phyloP scores from a whole-genome alignment of 495 filamentous ascomycete genomes.

The Daldinia childiae region DNA sequence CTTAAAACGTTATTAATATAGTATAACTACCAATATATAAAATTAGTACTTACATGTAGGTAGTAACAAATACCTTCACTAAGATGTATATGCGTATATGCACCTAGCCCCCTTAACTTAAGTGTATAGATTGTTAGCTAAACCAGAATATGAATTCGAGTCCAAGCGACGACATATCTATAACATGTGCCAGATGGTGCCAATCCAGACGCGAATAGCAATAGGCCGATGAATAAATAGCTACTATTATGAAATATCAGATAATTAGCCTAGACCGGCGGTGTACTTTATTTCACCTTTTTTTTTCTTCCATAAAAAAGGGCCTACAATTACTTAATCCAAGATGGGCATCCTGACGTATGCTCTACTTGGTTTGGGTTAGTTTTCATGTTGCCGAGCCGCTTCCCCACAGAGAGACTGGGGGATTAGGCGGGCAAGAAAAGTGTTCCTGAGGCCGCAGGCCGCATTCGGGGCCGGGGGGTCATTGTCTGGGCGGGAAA shows the following conservation, averaged over 20 bases:
- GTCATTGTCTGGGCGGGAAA: background rate
- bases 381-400: slow-evolving; percentile 23
- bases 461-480: background rate
- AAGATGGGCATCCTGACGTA: slow-evolving; percentile 26
- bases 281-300: slow-evolving; percentile 16
- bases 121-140: slow-evolving; percentile 4
- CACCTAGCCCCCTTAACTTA: background rate
- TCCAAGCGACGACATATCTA: slow-evolving; percentile 6
- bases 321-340: slow-evolving; percentile 22
- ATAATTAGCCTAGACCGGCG: slow-evolving; percentile 21
- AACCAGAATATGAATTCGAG: background rate
- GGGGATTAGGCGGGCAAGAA: background rate
- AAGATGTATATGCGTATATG: background rate
- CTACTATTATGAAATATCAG: background rate
- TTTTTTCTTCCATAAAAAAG: background rate
- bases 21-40: no score
- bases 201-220: background rate
- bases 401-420: slow-evolving; percentile 28
- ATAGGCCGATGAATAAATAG: background rate
- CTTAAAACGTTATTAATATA: background rate
- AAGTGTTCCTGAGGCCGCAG: slow-evolving; percentile 2
- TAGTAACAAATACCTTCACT: background rate
- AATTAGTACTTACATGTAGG: no score
- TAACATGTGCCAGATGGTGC: background rate
- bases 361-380: slow-evolving; percentile 25